phyloP scores from a whole-genome alignment of 2,329 filamentous ascomycete species.

The Pyricularia grisea region DNA sequence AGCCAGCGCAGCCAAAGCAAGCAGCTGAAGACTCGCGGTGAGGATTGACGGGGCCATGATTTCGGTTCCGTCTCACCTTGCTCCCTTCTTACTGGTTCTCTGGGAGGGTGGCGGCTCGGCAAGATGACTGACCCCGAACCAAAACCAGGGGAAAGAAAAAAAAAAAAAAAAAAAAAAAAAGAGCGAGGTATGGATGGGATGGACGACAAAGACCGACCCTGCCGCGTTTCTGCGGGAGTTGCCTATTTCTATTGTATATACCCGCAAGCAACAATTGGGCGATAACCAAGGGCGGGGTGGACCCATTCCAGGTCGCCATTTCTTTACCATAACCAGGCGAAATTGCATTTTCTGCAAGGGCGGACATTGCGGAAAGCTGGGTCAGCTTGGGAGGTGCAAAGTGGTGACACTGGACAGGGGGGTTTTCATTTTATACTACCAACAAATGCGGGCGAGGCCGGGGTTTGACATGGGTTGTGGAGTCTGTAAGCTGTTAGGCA shows the following conservation, averaged over 20 bases:
- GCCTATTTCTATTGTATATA: neutral
- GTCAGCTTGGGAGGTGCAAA: neutral
- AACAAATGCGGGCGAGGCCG: neutral
- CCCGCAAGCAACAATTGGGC: neutral
- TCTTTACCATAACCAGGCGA: neutral
- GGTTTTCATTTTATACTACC: neutral
- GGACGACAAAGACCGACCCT: neutral
- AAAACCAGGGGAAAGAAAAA: too few species aligned
- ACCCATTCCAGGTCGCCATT: neutral
- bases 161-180: too few species aligned
- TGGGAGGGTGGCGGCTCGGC: neutral
- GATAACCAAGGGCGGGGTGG: neutral
- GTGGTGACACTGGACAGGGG: neutral
- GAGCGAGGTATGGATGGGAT: neutral
- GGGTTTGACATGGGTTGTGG: neutral
- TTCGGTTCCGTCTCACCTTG: neutral
- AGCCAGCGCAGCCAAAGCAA: neutral
- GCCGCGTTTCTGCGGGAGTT: neutral
- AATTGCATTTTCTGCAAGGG: neutral
- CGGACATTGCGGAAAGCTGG: neutral
- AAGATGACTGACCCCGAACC: neutral
- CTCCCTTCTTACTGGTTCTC: neutral
- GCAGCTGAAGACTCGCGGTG: neutral
- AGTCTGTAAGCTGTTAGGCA: neutral
- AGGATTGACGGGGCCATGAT: neutral